Conservation (phyloP, 1,284 basidiomycete species). For the Schizophyllum amplum region DNA sequence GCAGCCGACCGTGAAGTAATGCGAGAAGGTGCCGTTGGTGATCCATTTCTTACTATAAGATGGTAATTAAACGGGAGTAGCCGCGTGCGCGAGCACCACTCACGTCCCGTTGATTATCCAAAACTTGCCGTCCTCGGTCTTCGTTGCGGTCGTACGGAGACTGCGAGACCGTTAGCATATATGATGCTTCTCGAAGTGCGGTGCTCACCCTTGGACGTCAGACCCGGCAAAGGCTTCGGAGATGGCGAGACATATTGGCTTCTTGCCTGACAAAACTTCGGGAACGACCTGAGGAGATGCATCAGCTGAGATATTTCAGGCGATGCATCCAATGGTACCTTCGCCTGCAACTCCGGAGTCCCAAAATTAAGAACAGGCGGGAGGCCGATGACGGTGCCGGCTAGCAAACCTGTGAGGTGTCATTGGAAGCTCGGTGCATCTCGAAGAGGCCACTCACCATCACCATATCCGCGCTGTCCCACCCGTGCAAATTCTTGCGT, state of each 20-base stretch:
- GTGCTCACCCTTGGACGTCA: conserved; percentile 76
- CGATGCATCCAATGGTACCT: no score
- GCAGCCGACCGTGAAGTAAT: conserved; percentile 55
- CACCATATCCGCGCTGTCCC: conserved; percentile 74
- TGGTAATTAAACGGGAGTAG: no score
- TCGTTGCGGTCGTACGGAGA: conserved; percentile 68
- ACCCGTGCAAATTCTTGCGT: conserved; percentile 78
- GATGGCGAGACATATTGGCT: conserved; percentile 79
- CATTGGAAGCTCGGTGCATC: no score
- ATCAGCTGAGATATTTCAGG: no score
- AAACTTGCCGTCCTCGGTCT: conserved; percentile 72
- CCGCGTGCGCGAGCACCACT: no score
- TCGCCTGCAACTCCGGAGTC: conserved; percentile 67
- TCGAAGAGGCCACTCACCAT: conserved; percentile 17
- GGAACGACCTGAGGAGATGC: no score
- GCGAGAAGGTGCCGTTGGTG: conserved; percentile 50
- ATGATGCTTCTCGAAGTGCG: conserved; percentile 56
- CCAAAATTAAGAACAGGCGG: conserved; percentile 86
- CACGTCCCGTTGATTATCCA: conserved; percentile 85
- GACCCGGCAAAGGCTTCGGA: conserved; percentile 90
- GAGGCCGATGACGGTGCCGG: conserved; percentile 75
- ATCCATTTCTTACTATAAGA: conserved; percentile 71
- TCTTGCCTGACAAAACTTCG: conserved; percentile 81
- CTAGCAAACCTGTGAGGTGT: conserved; percentile 27
- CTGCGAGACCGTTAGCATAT: conserved; percentile 16